Percentiles rank a stretch among this genome's conserved stretches.
Evolutionary conservation across 2,329 filamentous ascomycete genomes (phyloP).

Genomic region (Monosporascus sp.): DNA sequence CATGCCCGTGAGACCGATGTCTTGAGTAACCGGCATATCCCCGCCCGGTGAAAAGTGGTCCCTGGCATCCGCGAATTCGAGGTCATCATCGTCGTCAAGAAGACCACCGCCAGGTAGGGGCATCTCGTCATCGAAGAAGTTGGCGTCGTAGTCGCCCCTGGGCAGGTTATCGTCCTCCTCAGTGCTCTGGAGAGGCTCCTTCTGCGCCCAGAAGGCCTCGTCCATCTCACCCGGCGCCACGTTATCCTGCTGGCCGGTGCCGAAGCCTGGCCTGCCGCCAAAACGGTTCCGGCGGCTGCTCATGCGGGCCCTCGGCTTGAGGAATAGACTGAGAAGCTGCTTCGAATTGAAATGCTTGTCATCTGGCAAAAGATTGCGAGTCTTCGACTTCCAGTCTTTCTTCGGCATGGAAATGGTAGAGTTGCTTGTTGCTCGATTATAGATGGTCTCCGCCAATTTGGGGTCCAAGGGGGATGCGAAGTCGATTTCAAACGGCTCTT

Average conservation of each 20-base stretch:
- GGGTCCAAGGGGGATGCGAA: constrained; percentile 72
- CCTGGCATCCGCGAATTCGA: constrained; percentile 73
- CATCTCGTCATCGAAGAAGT: constrained; percentile 90
- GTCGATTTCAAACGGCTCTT: constrained; percentile 92
- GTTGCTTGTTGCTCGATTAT: constrained; percentile 76
- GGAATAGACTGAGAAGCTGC: constrained; percentile 81
- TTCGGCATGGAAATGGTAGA: constrained; percentile 81
- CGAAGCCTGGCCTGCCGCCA: constrained; percentile 36
- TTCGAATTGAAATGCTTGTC: constrained; percentile 98
- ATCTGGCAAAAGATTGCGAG: constrained; percentile 86
- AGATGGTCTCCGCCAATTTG: constrained; percentile 67
- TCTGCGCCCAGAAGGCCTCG: constrained; percentile 91
- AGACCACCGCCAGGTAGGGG: constrained; percentile 58
- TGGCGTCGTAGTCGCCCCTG: constrained; percentile 84
- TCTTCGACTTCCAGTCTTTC: constrained; percentile 93
- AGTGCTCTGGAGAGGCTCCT: constrained; percentile 41
- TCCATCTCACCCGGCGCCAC: constrained; percentile 75
- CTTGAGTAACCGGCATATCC: constrained; percentile 43
- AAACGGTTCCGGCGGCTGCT: constrained; percentile 57
- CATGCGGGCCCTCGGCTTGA: constrained; percentile 88
- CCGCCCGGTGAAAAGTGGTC: constrained; percentile 70
- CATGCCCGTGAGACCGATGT: constrained; percentile 43
- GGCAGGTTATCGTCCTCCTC: constrained; percentile 49
- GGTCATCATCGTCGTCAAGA: constrained; percentile 61
- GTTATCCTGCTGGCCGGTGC: constrained; percentile 42